Percentiles rank a stretch among this genome's conserved stretches.
These are phyloP conservation scores for Rosa multiflora DNA, from an alignment of 306 rosid genomes.

Conservation along the genomic window DNA sequence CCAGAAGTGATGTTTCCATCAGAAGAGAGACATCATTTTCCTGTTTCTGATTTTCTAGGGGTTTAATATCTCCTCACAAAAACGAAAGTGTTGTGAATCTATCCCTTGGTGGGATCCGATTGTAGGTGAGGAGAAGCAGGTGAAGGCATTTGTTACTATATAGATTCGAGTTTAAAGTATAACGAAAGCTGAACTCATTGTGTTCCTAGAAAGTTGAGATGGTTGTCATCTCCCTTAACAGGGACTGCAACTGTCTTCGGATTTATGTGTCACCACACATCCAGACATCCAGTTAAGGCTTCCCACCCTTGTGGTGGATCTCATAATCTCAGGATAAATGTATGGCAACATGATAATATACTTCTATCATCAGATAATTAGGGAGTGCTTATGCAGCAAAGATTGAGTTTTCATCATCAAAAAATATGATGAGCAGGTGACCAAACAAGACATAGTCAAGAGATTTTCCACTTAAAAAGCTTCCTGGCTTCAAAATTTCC, in stretches of 20 bases:
- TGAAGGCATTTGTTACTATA: background rate
- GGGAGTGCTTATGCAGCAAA: background rate
- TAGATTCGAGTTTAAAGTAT: background rate
- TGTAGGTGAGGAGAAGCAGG: background rate
- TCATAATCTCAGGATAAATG: background rate
- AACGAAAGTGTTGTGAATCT: background rate
- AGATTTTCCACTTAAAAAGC: background rate
- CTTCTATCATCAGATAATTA: background rate
- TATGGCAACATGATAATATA: background rate
- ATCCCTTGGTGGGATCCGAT: background rate
- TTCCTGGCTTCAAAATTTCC: background rate
- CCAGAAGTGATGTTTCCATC: background rate
- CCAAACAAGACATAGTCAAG: background rate
- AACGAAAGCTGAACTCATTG: background rate
- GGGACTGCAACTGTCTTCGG: constrained; percentile 25
- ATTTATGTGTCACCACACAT: constrained; percentile 26
- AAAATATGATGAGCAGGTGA: background rate
- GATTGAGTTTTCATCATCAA: background rate
- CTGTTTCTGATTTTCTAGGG: background rate
- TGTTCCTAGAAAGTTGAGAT: constrained; percentile 49
- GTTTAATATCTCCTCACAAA: background rate
- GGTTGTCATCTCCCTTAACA: constrained; percentile 57
- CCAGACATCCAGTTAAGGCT: constrained; percentile 10
- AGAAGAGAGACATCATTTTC: background rate
- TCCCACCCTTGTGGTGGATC: background rate